Percentiles rank a stretch among this genome's conserved stretches.
These are phyloP conservation scores for Prunus kanzakura DNA, from an alignment of 306 rosid genomes.

Conservation along the genomic window DNA sequence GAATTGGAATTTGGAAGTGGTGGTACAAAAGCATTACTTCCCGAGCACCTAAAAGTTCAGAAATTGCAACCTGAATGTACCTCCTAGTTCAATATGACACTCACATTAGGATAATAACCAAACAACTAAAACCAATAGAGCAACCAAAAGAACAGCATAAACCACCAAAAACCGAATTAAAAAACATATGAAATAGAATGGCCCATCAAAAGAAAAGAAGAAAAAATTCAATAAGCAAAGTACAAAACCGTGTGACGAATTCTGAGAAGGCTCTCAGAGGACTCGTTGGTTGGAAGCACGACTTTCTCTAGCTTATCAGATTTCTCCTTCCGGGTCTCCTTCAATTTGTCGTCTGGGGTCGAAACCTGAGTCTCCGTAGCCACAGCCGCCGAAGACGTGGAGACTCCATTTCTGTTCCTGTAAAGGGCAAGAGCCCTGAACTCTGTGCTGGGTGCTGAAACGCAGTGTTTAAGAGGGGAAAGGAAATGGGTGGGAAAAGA, in stretches of 20 bases:
- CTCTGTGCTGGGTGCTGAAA: conserved; percentile 16
- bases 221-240: background rate
- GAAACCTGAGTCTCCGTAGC: conserved; percentile 42
- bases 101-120: background rate
- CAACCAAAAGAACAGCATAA: background rate
- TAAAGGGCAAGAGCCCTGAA: conserved; percentile 12
- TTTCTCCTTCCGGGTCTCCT: conserved; percentile 20
- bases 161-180: background rate
- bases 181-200: background rate
- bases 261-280: conserved; percentile 74
- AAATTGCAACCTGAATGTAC: background rate
- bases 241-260: conserved; percentile 84
- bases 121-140: background rate
- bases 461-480: conserved; percentile 29
- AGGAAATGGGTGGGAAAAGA: background rate
- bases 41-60: background rate
- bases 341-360: conserved; percentile 20
- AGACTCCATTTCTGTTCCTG: conserved; percentile 27
- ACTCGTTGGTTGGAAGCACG: conserved; percentile 79
- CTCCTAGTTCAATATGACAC: background rate
- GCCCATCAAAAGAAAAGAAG: too few species aligned
- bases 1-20: background rate
- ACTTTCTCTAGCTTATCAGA: conserved; percentile 27
- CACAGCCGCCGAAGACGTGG: conserved; percentile 40
- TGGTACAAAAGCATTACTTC: background rate